Conservation (phyloP, 306 rosid genomes). For the Abrus precatorius region DNA sequence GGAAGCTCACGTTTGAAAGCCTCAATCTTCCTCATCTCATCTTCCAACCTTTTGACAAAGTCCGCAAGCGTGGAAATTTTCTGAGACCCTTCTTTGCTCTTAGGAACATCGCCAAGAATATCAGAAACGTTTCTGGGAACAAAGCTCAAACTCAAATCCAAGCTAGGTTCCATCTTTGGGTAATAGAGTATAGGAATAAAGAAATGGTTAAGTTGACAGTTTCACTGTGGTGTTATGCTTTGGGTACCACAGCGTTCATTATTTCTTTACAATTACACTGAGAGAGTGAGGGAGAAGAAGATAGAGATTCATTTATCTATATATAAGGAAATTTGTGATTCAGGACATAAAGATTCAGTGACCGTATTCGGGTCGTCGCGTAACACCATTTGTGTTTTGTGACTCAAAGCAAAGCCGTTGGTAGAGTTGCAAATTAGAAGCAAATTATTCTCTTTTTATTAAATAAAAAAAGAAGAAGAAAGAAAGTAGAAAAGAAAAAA, state of each 20-base stretch:
- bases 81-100: conserved; percentile 49
- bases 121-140: conserved; percentile 59
- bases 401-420: not conserved
- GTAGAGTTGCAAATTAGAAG: not conserved
- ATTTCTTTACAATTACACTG: conserved; percentile 11
- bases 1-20: conserved; percentile 91
- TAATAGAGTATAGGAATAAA: not conserved
- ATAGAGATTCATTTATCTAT: conserved; percentile 46
- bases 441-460: not conserved
- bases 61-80: conserved; percentile 58
- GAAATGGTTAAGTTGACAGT: not conserved
- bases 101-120: conserved; percentile 51
- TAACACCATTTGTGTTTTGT: conserved; percentile 43
- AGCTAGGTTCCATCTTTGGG: conserved; percentile 58
- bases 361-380: conserved; percentile 77
- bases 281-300: conserved; percentile 37
- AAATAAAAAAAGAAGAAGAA: too few species aligned
- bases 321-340: conserved; percentile 52
- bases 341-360: conserved; percentile 61
- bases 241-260: not conserved
- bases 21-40: conserved; percentile 73
- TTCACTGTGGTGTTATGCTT: not conserved
- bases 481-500: not conserved
- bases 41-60: conserved; percentile 65
- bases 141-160: conserved; percentile 63